A percentile compares a stretch with the other conserved stretches of the same genome.
phyloP scores from a whole-genome alignment of 768 basidiomycete species.

The Infundibulicybe gibba region DNA sequence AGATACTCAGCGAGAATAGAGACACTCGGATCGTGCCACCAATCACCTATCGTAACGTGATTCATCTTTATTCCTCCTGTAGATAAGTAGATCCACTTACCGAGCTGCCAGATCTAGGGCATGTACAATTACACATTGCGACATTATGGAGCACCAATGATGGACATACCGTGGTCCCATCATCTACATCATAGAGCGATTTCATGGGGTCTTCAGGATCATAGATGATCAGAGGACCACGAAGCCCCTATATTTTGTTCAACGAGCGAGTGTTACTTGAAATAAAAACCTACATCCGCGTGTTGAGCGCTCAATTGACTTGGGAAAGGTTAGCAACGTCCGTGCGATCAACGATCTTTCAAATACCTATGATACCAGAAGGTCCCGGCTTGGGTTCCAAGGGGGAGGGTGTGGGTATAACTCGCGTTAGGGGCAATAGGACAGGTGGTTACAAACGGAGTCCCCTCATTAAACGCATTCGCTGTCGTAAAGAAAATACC shows the following conservation, averaged over 20 bases:
- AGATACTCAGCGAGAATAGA: background rate
- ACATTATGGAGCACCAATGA: background rate
- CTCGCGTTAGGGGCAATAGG: conserved; percentile 34
- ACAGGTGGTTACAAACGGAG: conserved; percentile 38
- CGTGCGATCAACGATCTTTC: conserved; percentile 26
- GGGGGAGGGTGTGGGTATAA: conserved; percentile 37
- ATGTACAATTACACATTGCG: conserved; percentile 26
- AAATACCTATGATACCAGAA: conserved; percentile 36
- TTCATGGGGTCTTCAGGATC: conserved; percentile 40
- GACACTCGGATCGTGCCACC: no score
- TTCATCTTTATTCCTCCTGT: background rate
- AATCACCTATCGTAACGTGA: no score
- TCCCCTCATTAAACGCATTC: conserved; percentile 1
- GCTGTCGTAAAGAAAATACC: no score
- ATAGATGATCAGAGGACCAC: conserved; percentile 40
- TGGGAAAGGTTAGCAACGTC: conserved; percentile 3
- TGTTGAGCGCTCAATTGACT: conserved; percentile 3
- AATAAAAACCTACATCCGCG: conserved; percentile 16
- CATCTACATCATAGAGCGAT: conserved; percentile 40
- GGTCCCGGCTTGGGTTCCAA: conserved; percentile 35
- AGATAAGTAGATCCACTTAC: conserved; percentile 20
- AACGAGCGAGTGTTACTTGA: conserved; percentile 6
- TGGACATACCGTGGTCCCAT: conserved; percentile 22
- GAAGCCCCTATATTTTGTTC: conserved; percentile 33
- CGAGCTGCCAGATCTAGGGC: conserved; percentile 42